Percentiles rank a stretch among this genome's conserved stretches.
Conservation (phyloP, 768 basidiomycete species). For the Tulasnella sp. region DNA sequence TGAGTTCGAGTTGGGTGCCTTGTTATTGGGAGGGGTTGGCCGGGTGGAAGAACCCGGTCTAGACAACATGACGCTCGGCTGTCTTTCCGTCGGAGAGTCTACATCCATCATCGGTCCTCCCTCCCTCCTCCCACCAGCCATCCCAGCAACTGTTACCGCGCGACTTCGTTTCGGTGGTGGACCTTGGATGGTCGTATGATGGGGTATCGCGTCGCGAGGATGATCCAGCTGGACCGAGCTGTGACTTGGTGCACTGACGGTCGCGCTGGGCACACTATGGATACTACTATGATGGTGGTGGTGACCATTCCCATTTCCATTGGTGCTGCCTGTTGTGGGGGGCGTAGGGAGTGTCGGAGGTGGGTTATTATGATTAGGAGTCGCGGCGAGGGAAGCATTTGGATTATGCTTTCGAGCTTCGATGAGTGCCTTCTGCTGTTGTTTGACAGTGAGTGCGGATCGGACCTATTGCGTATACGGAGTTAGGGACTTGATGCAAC, state of each 20-base stretch:
- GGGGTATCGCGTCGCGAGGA: not conserved
- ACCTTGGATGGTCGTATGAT: not conserved
- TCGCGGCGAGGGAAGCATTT: slow-evolving; percentile 2
- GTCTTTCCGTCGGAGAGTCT: not conserved
- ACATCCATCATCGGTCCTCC: too few species aligned
- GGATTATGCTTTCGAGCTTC: slow-evolving; percentile 14
- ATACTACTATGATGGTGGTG: too few species aligned
- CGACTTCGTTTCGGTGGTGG: too few species aligned
- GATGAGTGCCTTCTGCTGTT: slow-evolving; percentile 19
- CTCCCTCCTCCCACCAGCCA: too few species aligned
- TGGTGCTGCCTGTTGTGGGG: not conserved
- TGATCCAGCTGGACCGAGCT: not conserved
- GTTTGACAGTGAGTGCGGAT: slow-evolving; percentile 14
- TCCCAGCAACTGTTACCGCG: too few species aligned
- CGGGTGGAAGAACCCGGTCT: too few species aligned
- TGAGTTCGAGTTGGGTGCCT: not conserved
- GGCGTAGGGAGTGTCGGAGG: slow-evolving; percentile 1
- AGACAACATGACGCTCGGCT: not conserved
- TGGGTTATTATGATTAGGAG: not conserved
- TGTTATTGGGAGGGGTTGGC: too few species aligned
- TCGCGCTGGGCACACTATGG: too few species aligned
- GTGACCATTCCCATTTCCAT: too few species aligned
- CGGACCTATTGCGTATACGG: slow-evolving; percentile 3
- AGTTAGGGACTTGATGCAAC: not conserved
- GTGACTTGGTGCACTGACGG: not conserved